These are phyloP conservation scores for Pichia membranifaciens DNA, from an alignment of 805 yeast species.

Conservation along the genomic window DNA sequence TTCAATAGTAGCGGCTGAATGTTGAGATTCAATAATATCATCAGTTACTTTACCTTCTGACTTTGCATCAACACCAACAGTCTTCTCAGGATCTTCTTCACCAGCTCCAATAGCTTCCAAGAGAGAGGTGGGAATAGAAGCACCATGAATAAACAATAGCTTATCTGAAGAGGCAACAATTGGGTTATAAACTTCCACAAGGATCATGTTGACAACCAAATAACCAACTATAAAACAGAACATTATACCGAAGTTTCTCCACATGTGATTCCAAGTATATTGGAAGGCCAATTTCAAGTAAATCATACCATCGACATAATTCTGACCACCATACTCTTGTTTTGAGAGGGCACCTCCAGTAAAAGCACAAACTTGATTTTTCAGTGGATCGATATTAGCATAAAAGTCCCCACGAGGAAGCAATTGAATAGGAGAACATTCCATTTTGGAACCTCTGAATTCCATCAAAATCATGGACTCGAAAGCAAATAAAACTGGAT, in stretches of 20 bases:
- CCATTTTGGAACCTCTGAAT: slow-evolving; percentile 47
- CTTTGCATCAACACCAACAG: neutral
- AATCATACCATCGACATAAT: slow-evolving; percentile 45
- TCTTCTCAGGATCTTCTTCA: slow-evolving; percentile 1
- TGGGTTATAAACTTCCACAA: slow-evolving; percentile 30
- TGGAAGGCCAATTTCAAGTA: slow-evolving; percentile 41
- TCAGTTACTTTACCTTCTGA: slow-evolving; percentile 4
- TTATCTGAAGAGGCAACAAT: slow-evolving; percentile 30
- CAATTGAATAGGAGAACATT: slow-evolving; percentile 37
- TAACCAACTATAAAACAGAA: slow-evolving; percentile 39
- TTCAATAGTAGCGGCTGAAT: neutral
- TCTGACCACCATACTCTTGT: slow-evolving; percentile 19
- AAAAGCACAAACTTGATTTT: slow-evolving; percentile 44
- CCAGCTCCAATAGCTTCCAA: slow-evolving; percentile 17
- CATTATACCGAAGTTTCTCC: slow-evolving; percentile 72
- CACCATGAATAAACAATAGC: slow-evolving; percentile 27
- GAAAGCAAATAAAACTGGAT: slow-evolving; percentile 43
- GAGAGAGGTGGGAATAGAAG: slow-evolving; percentile 21
- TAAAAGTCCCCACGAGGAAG: slow-evolving; percentile 55
- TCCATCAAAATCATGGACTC: slow-evolving; percentile 57
- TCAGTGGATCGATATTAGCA: slow-evolving; percentile 31
- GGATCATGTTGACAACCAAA: slow-evolving; percentile 25
- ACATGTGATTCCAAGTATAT: slow-evolving; percentile 53
- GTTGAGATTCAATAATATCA: neutral
- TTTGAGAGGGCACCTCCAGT: slow-evolving; percentile 39